A percentile compares a stretch with the other conserved stretches of the same genome.
Conservation (phyloP, 106 monocot genomes). For the Apostasia ramifera region DNA sequence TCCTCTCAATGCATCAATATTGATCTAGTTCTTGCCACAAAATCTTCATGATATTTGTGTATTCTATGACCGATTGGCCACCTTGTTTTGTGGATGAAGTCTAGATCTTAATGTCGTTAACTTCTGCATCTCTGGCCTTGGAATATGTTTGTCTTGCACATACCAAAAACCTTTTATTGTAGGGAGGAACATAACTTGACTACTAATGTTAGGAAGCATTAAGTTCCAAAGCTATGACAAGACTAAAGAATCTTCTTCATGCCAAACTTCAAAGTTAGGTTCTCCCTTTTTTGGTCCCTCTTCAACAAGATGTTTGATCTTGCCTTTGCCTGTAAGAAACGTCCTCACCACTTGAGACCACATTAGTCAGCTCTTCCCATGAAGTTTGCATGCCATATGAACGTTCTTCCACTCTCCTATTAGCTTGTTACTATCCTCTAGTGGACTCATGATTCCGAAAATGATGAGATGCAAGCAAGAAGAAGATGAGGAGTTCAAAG, state of each 20-base stretch:
- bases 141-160: neutral
- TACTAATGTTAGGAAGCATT: neutral
- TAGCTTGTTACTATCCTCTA: neutral
- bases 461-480: neutral
- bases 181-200: neutral
- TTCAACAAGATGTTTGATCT: neutral
- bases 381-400: neutral
- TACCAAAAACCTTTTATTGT: neutral
- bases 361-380: neutral
- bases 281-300: neutral
- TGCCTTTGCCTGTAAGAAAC: neutral
- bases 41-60: neutral
- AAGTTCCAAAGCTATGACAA: neutral
- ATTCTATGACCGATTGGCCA: neutral
- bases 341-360: constrained; percentile 2
- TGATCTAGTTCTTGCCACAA: constrained; percentile 1
- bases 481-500: neutral
- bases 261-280: neutral
- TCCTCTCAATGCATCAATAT: neutral
- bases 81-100: neutral
- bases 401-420: neutral
- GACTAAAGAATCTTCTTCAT: constrained; percentile 1
- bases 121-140: neutral
- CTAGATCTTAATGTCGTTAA: neutral
- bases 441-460: neutral